These are phyloP conservation scores for Dendrobium officinale DNA, from an alignment of 106 monocot species.

Conservation along the genomic window DNA sequence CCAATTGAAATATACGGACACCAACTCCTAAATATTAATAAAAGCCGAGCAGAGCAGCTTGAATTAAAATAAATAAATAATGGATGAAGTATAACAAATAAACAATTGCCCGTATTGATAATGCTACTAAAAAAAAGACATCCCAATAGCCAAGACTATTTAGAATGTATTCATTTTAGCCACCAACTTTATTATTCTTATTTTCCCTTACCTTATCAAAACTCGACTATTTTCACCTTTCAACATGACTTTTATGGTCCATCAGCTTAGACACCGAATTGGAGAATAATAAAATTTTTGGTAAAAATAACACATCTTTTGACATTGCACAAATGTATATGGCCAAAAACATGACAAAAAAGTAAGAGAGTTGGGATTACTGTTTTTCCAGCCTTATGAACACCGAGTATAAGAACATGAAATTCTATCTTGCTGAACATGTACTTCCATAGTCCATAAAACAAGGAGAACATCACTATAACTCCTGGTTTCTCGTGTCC, in stretches of 20 bases:
- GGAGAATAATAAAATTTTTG: not conserved
- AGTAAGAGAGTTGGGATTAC: conserved; percentile 32
- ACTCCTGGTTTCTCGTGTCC: not conserved
- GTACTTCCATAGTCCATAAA: conserved; percentile 93
- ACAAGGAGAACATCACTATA: conserved; percentile 81
- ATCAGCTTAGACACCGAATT: not conserved
- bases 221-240: not conserved
- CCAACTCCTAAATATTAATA: not conserved
- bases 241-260: not conserved
- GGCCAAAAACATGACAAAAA: not conserved
- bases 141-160: not conserved
- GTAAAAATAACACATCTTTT: not conserved
- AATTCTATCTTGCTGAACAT: conserved; percentile 91
- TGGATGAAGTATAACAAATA: not conserved
- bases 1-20: not conserved
- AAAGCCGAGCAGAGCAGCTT: not conserved
- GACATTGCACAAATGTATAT: not conserved
- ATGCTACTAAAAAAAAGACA: not conserved
- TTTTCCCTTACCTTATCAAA: not conserved
- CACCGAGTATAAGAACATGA: conserved; percentile 93
- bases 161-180: not conserved
- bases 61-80: not conserved
- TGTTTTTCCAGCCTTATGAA: conserved; percentile 92
- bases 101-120: not conserved
- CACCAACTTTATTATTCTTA: not conserved